Evolutionary conservation across 345 rosid species (phyloP), one percentile per base, ranked within the genome.

Genomic region (Carallia brachiata): DNA sequence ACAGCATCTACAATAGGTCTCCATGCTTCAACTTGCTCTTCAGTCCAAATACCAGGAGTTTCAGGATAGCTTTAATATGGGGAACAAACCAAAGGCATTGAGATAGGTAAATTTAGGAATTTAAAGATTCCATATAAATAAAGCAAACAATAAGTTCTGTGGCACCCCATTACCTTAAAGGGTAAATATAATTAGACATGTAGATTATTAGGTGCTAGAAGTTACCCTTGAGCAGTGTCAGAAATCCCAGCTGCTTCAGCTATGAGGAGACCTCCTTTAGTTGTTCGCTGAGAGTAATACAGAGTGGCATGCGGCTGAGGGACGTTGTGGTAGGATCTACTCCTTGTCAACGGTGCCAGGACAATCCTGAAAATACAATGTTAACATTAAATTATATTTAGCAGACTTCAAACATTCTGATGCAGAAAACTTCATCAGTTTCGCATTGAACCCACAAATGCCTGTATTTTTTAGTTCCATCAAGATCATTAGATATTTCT

Each of bases 11-110:
- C 95, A 50, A 91, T 89, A 30, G 97, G 90, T 70, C 85, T 91
- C 97, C 97, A 91, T 6, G 92, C 95, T 61, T 91, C 95, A 15
- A 89, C 86, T 68, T 91, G 97, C 72, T 86, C 95, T 74, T 87
- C 84, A 3, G 89, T 87, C 91, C 95, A 91, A 39, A 91, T 83
- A 61, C 95, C 97, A 57, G 92, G 92, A 12, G 80, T 79, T 66
- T 82, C 72, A 8, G 62, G 27, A 70, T 81, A 79, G 48, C 92
- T 87, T 62, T 19, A 54, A 66, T 23, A 48, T 53, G 5, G 16
- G 63, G 36, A 40, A 6, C 19, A 32, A 13, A 31, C 47, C 6
- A 10, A n/a, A 54, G 5, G 18, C 12, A n/a, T 4, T 0, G 6
- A n/a, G 44, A 59, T 3, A 6, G 1, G 7, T 36, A 36, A 6